Percentiles rank a stretch among this genome's conserved stretches.
These are phyloP conservation scores for Nicotiana tabacum DNA, from an alignment of 257 asterid genomes.

Conservation along the genomic window DNA sequence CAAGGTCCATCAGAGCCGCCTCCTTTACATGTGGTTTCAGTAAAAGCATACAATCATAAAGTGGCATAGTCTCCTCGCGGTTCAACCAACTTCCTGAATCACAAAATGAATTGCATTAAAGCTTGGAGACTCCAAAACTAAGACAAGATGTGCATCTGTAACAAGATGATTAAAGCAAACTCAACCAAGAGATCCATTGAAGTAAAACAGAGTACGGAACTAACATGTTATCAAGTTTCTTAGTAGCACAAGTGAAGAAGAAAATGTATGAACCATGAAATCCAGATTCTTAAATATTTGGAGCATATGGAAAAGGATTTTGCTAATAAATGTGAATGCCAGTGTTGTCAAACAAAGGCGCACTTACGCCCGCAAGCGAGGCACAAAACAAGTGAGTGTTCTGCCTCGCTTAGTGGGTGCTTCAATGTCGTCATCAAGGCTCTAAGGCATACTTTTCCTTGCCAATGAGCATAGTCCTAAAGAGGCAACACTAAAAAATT, in stretches of 20 bases:
- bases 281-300: not conserved
- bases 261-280: not conserved
- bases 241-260: not conserved
- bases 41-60: conserved; percentile 86
- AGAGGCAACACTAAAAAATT: too few species aligned
- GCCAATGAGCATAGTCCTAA: too few species aligned
- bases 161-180: not conserved
- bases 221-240: not conserved
- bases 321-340: not conserved
- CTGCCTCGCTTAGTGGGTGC: too few species aligned
- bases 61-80: conserved; percentile 52
- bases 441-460: too few species aligned
- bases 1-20: conserved; percentile 46
- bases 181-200: conserved; percentile 6
- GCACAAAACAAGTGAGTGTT: too few species aligned
- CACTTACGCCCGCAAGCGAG: too few species aligned
- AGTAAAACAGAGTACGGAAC: not conserved
- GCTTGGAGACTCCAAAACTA: not conserved
- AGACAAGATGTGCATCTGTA: not conserved
- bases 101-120: not conserved
- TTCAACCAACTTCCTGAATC: conserved; percentile 7
- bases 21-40: conserved; percentile 48
- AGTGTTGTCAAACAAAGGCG: too few species aligned
- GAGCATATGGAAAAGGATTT: not conserved
- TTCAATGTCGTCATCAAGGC: too few species aligned